Base-by-base conservation (phyloP, 2,329 filamentous ascomycete genomes). In the Ophiostoma populinum region DNA sequence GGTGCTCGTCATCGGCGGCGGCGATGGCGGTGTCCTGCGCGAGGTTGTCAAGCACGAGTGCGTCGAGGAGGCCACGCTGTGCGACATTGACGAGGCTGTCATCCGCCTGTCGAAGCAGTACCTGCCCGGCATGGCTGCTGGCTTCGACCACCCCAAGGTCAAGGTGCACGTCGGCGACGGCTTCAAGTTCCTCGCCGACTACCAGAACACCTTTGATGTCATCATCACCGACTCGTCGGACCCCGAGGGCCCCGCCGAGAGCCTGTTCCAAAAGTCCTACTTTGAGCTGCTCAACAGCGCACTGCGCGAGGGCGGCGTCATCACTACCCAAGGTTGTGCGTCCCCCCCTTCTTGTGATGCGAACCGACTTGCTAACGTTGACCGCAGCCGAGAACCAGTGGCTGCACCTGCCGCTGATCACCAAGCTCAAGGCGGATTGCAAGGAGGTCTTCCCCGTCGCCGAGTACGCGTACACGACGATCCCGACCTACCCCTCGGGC, bases 311-410 rank as follows among this genome's bases (percentile, higher is more conserved):
- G 87, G 86, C 62, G 90, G 90, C 66, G 85, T 98, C 55, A 95
- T 98, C 64, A 87, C 85, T 62, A 98, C 90, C 56, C 90, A 98
- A 94, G 90, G 90, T 98, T 92, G 83, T 92, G 85, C 72, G 83
- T 82, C 68, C 47, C 42, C 34, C 29, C 20, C 40, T 25, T n/a
- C n/a, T n/a, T n/a, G n/a, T n/a, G n/a, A n/a, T n/a, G n/a, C n/a
- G n/a, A n/a, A n/a, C 22, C 21, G 22, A 33, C 31, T 18, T 41
- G 30, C 32, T 45, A 40, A 35, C 24, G 28, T n/a, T 24, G 33
- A 7, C 36, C 42, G 25, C 49, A 95, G 90, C 86, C 51, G 90
- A 98, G 70, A 98, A 93, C 75, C 86, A 92, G 65, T 98, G 90
- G 90, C 80, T 98, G 42, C 90, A 98, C 66, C 73, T 98, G 50